Conservation (phyloP, 1,139 yeast species). For the Torulaspora pretoriensis region DNA sequence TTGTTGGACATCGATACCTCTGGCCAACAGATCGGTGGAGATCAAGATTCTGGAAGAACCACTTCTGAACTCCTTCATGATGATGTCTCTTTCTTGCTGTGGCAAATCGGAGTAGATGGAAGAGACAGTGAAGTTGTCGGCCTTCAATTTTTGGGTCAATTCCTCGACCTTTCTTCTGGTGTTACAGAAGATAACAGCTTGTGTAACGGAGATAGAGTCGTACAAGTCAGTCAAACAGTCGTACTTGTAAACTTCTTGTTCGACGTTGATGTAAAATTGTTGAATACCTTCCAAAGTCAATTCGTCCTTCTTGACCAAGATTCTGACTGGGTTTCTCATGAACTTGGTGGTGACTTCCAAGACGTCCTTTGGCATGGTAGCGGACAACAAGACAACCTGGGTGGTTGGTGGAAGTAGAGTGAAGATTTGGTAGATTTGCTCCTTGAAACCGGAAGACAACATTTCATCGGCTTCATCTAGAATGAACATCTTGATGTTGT, state of each 20-base stretch:
- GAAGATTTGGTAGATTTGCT: conserved; percentile 96
- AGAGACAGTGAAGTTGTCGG: conserved; percentile 88
- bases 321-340: conserved; percentile 96
- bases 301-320: conserved; percentile 96
- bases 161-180: conserved; percentile 96
- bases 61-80: conserved; percentile 97
- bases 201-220: conserved; percentile 96
- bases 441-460: conserved; percentile 95
- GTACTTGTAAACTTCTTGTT: conserved; percentile 86
- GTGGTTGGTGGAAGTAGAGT: conserved; percentile 88
- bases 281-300: conserved; percentile 97
- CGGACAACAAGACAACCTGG: conserved; percentile 94
- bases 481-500: conserved; percentile 91
- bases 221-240: conserved; percentile 96
- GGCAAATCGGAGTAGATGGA: conserved; percentile 97
- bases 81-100: conserved; percentile 95
- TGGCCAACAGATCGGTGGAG: conserved; percentile 95
- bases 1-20: conserved; percentile 99
- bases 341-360: conserved; percentile 94
- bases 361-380: conserved; percentile 97
- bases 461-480: conserved; percentile 99
- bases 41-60: conserved; percentile 97
- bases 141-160: conserved; percentile 82
- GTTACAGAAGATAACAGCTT: conserved; percentile 99
- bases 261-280: conserved; percentile 94